Base-by-base conservation (phyloP, 2,329 filamentous ascomycete genomes). In the Diplodia seriata region DNA sequence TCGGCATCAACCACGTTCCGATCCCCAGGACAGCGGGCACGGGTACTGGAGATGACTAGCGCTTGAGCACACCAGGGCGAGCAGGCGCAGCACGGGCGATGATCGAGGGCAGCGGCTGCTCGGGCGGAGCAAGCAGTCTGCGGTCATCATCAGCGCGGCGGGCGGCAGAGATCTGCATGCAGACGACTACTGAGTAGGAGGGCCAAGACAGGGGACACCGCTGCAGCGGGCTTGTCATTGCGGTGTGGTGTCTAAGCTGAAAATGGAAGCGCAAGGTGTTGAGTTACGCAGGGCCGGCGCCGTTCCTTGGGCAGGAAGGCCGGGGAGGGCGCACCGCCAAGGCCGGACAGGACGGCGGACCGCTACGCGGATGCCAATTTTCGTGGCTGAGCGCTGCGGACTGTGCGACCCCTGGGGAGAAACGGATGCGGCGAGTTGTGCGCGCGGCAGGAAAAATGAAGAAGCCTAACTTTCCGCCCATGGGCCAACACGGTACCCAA, bases 261-360 rank as follows among this genome's bases (percentile, higher is more conserved):
- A 20, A 18, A 14, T 33, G 20, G 59, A 31, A 63, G 47, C n/a
- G 15, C 2, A 14, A 63, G 59, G 59, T 51, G 59, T 51, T 63
- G 59, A 63, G 59, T 63, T 63, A 63, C 59, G 59, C 59, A 63
- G 47, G 29, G 59, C 43, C 59, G 31, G 31, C 31, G 31, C 31
- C 50, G 23, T 51, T 63, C 59, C 59, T 63, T 63, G 59, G 59
- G 59, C 59, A 63, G 47, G n/a, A 63, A 63, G 57, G n/a, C 38
- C 38, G 55, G 33, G 36, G 36, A 59, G 62, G 62, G 53, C 50
- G 51, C 50, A 36, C 38, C 12, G 64, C 64, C 64, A 67, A 67
- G 64, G 43, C 66, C 50, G 50, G 66, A 56, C 50, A 68, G 63
- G 66, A 56, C 38, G 53, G 66, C 66, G 66, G 66, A 68, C 56